Evolutionary conservation across 2,329 filamentous ascomycete genomes (phyloP).

Genomic region (Lasiodiplodia gonubiensis): DNA sequence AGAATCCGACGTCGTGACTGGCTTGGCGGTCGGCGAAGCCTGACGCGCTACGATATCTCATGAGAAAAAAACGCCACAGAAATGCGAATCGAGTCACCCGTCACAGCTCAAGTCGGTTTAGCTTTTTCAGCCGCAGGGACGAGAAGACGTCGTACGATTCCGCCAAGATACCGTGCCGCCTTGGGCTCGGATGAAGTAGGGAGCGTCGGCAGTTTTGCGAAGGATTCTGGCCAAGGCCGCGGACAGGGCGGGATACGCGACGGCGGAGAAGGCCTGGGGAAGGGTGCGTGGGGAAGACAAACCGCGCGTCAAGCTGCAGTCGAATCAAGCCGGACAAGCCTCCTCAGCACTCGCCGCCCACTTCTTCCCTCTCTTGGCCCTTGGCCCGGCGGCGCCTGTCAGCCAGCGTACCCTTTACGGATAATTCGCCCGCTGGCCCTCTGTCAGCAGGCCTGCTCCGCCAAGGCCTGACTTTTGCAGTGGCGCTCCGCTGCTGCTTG

Average conservation of each 20-base stretch:
- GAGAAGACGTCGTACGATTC: slow-evolving; percentile 11
- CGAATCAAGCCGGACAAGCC: slow-evolving; percentile 26
- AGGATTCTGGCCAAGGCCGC: slow-evolving; percentile 1
- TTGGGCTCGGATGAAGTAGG: neutral
- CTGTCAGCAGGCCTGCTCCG: slow-evolving; percentile 17
- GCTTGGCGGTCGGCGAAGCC: neutral
- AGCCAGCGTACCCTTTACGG: slow-evolving; percentile 9
- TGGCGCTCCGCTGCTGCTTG: slow-evolving; percentile 27
- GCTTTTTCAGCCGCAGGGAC: slow-evolving; percentile 6
- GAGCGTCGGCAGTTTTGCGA: neutral
- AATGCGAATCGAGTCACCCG: slow-evolving; percentile 2
- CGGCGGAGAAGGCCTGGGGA: neutral
- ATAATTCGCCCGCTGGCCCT: neutral
- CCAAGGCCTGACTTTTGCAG: neutral
- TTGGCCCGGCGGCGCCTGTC: slow-evolving; percentile 9
- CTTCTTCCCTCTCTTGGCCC: slow-evolving; percentile 24
- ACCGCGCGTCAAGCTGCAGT: slow-evolving; percentile 6
- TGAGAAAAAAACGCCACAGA: slow-evolving; percentile 10
- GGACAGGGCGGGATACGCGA: neutral
- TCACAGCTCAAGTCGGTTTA: slow-evolving; percentile 3
- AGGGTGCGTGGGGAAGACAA: too few species aligned
- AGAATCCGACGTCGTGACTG: neutral
- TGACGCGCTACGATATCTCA: neutral
- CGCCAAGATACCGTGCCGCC: slow-evolving; percentile 18
- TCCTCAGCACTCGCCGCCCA: slow-evolving; percentile 14